Base-by-base conservation (phyloP, 2,329 filamentous ascomycete genomes). In the Botrytis fragariae region DNA sequence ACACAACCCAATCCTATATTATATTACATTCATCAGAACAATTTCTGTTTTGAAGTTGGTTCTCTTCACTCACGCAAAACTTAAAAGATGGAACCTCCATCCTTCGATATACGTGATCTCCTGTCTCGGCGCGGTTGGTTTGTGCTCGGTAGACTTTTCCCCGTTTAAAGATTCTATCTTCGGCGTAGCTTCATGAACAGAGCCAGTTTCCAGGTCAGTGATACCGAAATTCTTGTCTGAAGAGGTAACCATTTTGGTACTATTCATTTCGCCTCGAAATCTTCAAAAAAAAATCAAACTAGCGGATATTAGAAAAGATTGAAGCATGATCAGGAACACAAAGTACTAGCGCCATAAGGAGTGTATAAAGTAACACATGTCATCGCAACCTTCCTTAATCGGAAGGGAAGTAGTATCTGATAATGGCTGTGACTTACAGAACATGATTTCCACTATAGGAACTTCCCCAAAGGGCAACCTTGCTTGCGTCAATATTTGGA, bases 41-140 rank as follows among this genome's bases (percentile, higher is more conserved):
- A 1, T 39, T 4, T 54, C 20, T 7, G 16, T 5, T 22, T 35
- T 51, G 4, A 3, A 22, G 2, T 4, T 54, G 10, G 20, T 7
- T 68, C 45, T 25, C 25, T 9, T 29, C n/a, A 68, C 64, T 68
- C 35, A 57, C 65, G 48, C 35, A n/a, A 32, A 29, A 39, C 35
- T 59, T 29, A 69, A 12, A 9, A 42, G 48, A 42, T 57, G 48
- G 29, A 57, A 57, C 18, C 65, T 69, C 48, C 45, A 69, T 39
- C 65, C 65, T 25, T 54, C 12, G 65, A 69, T 69, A n/a, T 69
- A 57, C n/a, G 48, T 42, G 65, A 69, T 69, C 22, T 69, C 48
- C 29, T 25, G 48, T 14, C 9, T 57, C n/a, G 32, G 22, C 20
- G 10, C n/a, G 59, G 37, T 51, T 29, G 61, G 25, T 32, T 32